These are phyloP conservation scores for Lentinula sp. DNA, from an alignment of 768 basidiomycete genomes.

Conservation along the genomic window DNA sequence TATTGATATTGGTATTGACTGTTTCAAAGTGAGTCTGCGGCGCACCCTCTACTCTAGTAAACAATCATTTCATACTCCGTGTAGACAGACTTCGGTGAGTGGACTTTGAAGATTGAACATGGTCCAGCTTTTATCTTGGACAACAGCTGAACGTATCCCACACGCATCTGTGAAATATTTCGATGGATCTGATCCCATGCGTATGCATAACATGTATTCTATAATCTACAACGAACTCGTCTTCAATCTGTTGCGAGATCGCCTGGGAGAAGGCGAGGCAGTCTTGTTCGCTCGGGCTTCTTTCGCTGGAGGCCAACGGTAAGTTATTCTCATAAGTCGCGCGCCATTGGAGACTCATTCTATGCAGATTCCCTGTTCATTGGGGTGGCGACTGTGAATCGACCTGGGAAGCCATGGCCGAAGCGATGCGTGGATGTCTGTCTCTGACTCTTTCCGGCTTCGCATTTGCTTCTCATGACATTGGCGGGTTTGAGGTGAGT, in stretches of 20 bases:
- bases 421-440: constrained; percentile 62
- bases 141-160: constrained; percentile 53
- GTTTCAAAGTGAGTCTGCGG: constrained; percentile 43
- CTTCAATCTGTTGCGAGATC: constrained; percentile 50
- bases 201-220: constrained; percentile 70
- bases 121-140: background rate
- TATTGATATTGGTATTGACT: constrained; percentile 49
- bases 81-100: constrained; percentile 62
- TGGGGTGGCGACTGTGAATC: constrained; percentile 78
- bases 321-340: background rate
- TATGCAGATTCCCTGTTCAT: constrained; percentile 37
- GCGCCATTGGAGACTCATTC: background rate
- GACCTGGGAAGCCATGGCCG: constrained; percentile 75
- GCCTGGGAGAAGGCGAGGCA: constrained; percentile 59
- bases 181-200: constrained; percentile 62
- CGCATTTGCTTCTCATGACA: constrained; percentile 69
- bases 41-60: background rate
- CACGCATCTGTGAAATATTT: constrained; percentile 57
- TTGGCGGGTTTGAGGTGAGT: constrained; percentile 67
- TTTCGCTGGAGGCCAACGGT: constrained; percentile 66
- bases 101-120: background rate
- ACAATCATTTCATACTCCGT: background rate
- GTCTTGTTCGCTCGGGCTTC: constrained; percentile 66
- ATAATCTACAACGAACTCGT: constrained; percentile 68
- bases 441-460: constrained; percentile 66